Conservation (phyloP, 1,284 basidiomycete species). For the Moesziomyces parantarcticus region DNA sequence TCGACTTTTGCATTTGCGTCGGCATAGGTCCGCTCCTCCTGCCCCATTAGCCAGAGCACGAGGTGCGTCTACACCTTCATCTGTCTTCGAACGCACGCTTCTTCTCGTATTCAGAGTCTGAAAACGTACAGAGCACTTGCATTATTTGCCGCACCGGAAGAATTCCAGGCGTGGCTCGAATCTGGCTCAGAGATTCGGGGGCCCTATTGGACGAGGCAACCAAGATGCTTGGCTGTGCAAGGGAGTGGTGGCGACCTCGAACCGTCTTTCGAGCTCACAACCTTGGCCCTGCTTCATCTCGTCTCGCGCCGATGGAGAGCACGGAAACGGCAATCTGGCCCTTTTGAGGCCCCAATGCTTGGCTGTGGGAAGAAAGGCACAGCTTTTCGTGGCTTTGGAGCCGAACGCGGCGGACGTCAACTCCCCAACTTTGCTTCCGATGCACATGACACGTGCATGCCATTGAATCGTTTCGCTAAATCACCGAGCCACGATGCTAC, state of each 20-base stretch:
- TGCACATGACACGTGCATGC: too few relatives aligned
- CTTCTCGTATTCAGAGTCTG: too few relatives aligned
- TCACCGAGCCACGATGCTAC: too few relatives aligned
- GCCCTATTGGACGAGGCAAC: not conserved
- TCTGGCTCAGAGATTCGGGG: not conserved
- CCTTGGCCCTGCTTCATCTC: not conserved
- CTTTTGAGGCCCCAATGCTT: not conserved
- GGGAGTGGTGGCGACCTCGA: not conserved
- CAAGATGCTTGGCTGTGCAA: not conserved
- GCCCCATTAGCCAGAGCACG: not conserved
- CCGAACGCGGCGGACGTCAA: too few relatives aligned
- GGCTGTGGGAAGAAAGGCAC: slow-evolving; percentile 3
- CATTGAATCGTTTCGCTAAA: too few relatives aligned
- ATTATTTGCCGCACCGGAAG: too few relatives aligned
- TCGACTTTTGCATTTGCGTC: too few relatives aligned
- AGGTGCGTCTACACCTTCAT: too few relatives aligned
- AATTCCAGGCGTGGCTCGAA: not conserved
- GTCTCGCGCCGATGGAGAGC: not conserved
- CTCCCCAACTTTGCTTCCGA: too few relatives aligned
- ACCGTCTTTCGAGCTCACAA: not conserved
- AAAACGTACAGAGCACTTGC: too few relatives aligned
- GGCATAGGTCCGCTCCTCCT: too few relatives aligned
- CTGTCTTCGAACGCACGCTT: too few relatives aligned
- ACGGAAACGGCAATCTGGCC: not conserved
- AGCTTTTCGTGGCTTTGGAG: not conserved